phyloP scores from a whole-genome alignment of 371 early-diverging fungal genomes.

The Mortierella sp. region DNA sequence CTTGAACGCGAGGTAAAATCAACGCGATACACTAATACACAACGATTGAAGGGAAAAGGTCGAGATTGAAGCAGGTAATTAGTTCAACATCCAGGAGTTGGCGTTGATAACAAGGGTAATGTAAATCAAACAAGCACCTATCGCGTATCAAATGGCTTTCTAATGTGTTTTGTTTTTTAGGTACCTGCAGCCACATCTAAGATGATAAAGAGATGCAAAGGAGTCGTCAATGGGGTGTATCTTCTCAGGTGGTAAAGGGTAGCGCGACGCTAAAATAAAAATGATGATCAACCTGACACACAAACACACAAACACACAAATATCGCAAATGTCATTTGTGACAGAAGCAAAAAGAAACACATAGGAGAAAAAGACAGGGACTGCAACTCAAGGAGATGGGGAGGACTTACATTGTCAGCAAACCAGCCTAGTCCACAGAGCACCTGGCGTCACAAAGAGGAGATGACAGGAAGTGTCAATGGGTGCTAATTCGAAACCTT shows the following conservation, averaged over 20 bases:
- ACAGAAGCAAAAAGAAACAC: background rate
- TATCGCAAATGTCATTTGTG: background rate
- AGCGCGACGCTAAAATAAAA: background rate
- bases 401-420: conserved; percentile 83
- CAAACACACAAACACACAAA: background rate
- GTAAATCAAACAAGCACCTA: background rate
- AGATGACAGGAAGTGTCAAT: background rate
- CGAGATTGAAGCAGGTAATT: background rate
- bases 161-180: background rate
- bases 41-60: background rate
- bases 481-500: background rate
- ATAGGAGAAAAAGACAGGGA: background rate
- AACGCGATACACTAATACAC: conserved; percentile 28
- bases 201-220: background rate
- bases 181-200: conserved; percentile 82
- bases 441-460: conserved; percentile 58
- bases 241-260: background rate
- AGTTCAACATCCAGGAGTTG: background rate
- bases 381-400: background rate
- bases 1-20: conserved; percentile 49
- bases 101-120: background rate
- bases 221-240: background rate
- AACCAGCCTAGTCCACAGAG: conserved; percentile 90
- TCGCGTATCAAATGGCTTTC: background rate
- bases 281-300: background rate